phyloP scores from a whole-genome alignment of 345 rosid genomes.

The Sisymbrium altissimum region DNA sequence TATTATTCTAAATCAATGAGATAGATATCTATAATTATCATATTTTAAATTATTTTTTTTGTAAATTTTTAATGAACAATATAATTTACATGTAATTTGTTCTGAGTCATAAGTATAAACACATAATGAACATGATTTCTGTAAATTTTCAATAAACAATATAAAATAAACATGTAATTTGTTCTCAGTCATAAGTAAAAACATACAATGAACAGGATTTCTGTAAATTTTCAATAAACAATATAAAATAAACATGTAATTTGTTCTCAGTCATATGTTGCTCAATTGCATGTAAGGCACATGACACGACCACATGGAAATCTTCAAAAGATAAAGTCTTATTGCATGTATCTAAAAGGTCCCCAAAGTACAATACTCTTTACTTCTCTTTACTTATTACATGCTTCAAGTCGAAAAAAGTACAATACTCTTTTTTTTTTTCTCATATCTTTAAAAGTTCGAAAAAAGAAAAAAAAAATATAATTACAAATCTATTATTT shows the following conservation, averaged over 20 bases:
- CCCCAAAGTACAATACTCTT: conserved; percentile 12
- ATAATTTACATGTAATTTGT: too few species aligned
- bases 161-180: too few species aligned
- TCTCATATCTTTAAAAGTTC: too few species aligned
- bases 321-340: conserved; percentile 21
- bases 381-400: background rate
- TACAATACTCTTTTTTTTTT: background rate
- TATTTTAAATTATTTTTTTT: too few species aligned
- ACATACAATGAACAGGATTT: background rate
- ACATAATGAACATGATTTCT: background rate
- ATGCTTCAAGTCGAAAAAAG: conserved; percentile 10
- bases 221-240: background rate
- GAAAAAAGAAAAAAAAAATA: too few species aligned
- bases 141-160: too few species aligned
- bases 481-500: background rate
- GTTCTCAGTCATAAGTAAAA: too few species aligned
- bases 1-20: too few species aligned
- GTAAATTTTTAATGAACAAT: too few species aligned
- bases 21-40: too few species aligned
- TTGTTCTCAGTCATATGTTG: conserved; percentile 3
- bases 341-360: conserved; percentile 10
- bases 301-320: conserved; percentile 25
- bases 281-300: conserved; percentile 29
- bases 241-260: background rate
- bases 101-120: too few species aligned